These are phyloP conservation scores for Ophiorrhiza pumila DNA, from an alignment of 257 asterid genomes.

Conservation along the genomic window DNA sequence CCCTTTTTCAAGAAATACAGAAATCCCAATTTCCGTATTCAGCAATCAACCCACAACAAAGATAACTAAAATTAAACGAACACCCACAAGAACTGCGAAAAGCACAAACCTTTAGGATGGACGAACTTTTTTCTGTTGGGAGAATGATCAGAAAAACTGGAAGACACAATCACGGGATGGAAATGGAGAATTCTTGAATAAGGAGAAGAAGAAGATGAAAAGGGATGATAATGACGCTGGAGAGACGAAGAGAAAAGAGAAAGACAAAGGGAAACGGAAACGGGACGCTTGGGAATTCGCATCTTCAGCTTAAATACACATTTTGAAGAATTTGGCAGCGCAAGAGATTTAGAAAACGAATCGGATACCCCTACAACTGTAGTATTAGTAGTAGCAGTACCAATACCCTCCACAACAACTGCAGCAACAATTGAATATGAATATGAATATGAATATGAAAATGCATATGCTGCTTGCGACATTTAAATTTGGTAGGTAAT, in stretches of 20 bases:
- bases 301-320: slow-evolving; percentile 60
- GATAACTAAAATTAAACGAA: no score
- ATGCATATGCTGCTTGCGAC: slow-evolving; percentile 6
- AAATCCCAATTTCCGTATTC: no score
- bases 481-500: neutral
- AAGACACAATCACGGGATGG: slow-evolving; percentile 28
- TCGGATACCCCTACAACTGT: slow-evolving; percentile 29
- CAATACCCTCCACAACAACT: slow-evolving; percentile 5
- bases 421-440: neutral
- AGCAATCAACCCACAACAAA: neutral
- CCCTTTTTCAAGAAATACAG: no score
- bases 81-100: neutral
- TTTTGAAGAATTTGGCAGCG: slow-evolving; percentile 19
- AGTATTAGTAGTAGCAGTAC: neutral
- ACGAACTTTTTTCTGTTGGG: slow-evolving; percentile 29
- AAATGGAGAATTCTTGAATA: slow-evolving; percentile 39
- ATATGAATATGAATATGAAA: no score
- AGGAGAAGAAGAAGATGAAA: slow-evolving; percentile 13
- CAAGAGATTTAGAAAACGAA: slow-evolving; percentile 27
- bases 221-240: neutral
- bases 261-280: slow-evolving; percentile 38
- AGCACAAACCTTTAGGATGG: slow-evolving; percentile 43
- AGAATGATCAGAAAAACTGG: slow-evolving; percentile 36
- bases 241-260: slow-evolving; percentile 25
- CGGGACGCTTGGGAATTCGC: slow-evolving; percentile 56